Evolutionary conservation across 164 flowering plant genomes (phyloP), one percentile per base, ranked within the genome.

Genomic region (Vitis amurensis): DNA sequence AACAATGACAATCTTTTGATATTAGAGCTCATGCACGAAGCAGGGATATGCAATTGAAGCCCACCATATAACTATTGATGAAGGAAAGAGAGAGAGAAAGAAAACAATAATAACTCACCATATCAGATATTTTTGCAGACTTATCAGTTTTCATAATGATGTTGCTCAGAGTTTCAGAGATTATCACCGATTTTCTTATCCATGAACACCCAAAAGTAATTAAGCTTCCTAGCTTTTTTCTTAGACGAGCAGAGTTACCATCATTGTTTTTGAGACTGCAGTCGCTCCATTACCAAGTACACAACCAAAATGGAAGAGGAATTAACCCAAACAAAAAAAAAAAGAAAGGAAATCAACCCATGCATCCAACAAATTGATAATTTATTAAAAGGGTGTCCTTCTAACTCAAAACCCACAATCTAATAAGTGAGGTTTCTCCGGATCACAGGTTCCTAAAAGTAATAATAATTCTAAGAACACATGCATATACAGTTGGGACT

Each of bases 101-200:
- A 63, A 74, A 55, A 70, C 5, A 48, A 52, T 64, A 64, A 10
- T 51, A 72, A 64, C 62, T 67, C 31, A 59, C 61, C 56, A 55
- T 55, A 57, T 67, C 71, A 74, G 60, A 76, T 74, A 55, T 76
- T 66, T 59, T 62, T 71, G 76, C 73, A 74, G 82, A 68, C 74
- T 66, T 74, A 52, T 69, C 69, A 74, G 64, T 29, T 59, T 49
- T 68, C 64, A 68, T 69, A 48, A 74, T 69, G 52, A 74, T 52
- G 66, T 69, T n/a, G 57, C 10, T 67, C 71, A 73, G 71, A 55
- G 76, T 19, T 63, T 73, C 68, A 67, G 67, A 67, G 44, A 48
- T 15, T 16, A 13, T 74, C 70, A 59, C 67, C n/a, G 64, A 55
- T 61, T 71, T 75, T 74, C 61, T 53, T 57, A 56, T 5, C 62